Evolutionary conservation across 1,139 yeast genomes (phyloP), one percentile per base, ranked within the genome.

Genomic region (Saccharomycopsis crataegensis): DNA sequence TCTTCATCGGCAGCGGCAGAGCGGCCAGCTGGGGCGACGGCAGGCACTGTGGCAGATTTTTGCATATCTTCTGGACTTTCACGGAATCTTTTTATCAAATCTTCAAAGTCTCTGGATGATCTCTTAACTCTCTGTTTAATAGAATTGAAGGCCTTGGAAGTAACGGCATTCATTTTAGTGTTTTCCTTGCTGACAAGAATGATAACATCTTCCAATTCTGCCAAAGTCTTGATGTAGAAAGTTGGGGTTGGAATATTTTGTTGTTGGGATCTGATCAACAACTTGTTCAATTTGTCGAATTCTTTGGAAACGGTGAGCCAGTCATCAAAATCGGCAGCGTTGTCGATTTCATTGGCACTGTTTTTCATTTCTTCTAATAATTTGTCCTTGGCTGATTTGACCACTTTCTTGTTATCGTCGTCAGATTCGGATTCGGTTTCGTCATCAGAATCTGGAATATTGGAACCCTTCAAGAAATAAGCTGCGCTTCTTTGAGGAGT

Each of bases 351-450:
- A 58, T 82, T 84, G 60, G 77, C 79, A 64, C 86, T 93, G 41
- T 76, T 76, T 62, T 80, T 84, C 73, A 93, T 79, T 69, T 93
- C 99, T 67, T 90, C 98, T 61, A 89, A 68, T 59, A 91, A 77
- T 72, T 91, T 94, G 62, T 91, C 98, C 72, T 86, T 89, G 56
- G 97, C 96, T 57, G 94, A 83, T 72, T 87, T 91, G 62, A 93
- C 97, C 49, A 90, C 89, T 64, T 85, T 86, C 69, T 83, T 85
- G 60, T 81, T 83, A 58, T 82, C 88, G 52, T 73, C 78, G 58
- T 82, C 88, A 52, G 72, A 67, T 55, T 78, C 83, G 48, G 74
- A 70, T 59, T 81, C 86, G 49, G 78, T 73, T 40, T 67, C 77
- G 59, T 70, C 68, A 40, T 67, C 67, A 46, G 75, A 76, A 48